These are phyloP conservation scores for Mycena latifolia DNA, from an alignment of 768 basidiomycete genomes.

Conservation along the genomic window DNA sequence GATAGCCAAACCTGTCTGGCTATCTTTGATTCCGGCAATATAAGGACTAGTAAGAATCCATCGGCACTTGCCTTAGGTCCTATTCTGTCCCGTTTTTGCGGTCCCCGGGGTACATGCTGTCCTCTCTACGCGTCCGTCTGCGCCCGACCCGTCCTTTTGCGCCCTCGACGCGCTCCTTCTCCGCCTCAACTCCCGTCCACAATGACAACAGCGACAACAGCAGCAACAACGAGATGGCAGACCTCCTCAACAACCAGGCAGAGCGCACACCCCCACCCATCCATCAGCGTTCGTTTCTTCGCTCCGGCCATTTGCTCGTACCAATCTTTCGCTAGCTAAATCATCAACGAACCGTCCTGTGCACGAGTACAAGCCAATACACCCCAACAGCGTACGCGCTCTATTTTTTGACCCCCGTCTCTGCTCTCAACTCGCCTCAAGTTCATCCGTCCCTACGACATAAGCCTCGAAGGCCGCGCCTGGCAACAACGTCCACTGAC, in stretches of 20 bases:
- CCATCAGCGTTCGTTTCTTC: background rate
- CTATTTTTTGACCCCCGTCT: background rate
- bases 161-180: background rate
- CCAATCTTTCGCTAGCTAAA: background rate
- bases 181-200: background rate
- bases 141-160: background rate
- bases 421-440: constrained; percentile 35
- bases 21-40: constrained; percentile 20
- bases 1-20: background rate
- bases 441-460: constrained; percentile 63
- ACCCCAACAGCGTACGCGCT: constrained; percentile 35
- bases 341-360: background rate
- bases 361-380: constrained; percentile 39
- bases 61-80: background rate
- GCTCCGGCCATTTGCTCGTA: background rate
- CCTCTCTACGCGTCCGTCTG: constrained; percentile 10
- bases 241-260: background rate
- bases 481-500: constrained; percentile 36
- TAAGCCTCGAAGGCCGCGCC: constrained; percentile 53
- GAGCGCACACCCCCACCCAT: background rate
- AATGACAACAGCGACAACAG: background rate
- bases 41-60: too few relatives aligned
- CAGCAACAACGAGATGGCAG: too few relatives aligned
- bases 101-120: too few relatives aligned
- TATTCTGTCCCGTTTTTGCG: too few relatives aligned